These are phyloP conservation scores for Aspergillus fructus DNA, from an alignment of 2,329 filamentous ascomycete genomes.

Conservation along the genomic window DNA sequence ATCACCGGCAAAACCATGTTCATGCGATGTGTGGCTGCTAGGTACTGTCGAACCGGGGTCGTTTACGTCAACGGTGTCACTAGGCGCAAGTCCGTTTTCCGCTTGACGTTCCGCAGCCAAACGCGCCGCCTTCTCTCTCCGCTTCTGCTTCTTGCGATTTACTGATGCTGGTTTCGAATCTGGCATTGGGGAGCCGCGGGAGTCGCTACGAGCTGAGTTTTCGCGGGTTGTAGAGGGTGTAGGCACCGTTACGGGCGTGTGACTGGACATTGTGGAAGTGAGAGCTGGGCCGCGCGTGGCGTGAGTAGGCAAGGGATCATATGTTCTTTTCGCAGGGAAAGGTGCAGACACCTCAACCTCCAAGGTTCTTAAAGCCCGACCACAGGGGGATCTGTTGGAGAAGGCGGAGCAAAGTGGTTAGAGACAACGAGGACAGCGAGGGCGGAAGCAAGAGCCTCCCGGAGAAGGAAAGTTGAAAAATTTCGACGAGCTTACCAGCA, in stretches of 20 bases:
- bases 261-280: conserved; percentile 30
- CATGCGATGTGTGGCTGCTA: conserved; percentile 29
- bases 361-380: conserved; percentile 14
- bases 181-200: conserved; percentile 8
- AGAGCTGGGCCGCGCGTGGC: conserved; percentile 24
- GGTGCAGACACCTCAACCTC: conserved; percentile 8
- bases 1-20: conserved; percentile 29
- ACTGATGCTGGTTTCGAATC: conserved; percentile 51
- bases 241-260: conserved; percentile 24
- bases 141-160: conserved; percentile 95
- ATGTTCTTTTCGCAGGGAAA: conserved; percentile 8
- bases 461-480: conserved; percentile 1
- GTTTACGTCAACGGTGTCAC: conserved; percentile 33
- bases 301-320: conserved; percentile 17
- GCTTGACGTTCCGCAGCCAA: conserved; percentile 58
- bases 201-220: conserved; percentile 20
- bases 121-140: conserved; percentile 79
- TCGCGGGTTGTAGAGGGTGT: conserved; percentile 31
- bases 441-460: conserved; percentile 6
- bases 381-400: conserved; percentile 16
- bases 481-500: conserved; percentile 4
- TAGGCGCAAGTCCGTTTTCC: conserved; percentile 27
- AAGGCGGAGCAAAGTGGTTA: conserved; percentile 16
- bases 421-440: conserved; percentile 1
- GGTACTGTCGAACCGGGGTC: conserved; percentile 32